Evolutionary conservation across 2,329 filamentous ascomycete species (phyloP).

Genomic region (Pseudodiploospora longispora): DNA sequence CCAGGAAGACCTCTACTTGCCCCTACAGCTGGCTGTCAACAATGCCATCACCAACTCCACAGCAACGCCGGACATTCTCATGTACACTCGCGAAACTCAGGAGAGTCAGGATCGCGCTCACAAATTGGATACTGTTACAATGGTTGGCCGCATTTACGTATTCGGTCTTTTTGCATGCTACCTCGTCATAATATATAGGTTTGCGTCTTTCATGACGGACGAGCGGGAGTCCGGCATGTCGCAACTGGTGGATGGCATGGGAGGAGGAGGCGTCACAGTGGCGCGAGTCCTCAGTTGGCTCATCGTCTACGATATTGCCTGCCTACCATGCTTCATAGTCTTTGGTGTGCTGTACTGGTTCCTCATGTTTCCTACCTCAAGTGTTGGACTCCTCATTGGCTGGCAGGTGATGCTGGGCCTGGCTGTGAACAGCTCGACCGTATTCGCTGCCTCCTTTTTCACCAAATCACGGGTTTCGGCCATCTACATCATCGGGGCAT

Average conservation of each 20-base stretch:
- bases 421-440: slow-evolving; percentile 55
- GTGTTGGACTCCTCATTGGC: slow-evolving; percentile 23
- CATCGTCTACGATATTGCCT: slow-evolving; percentile 17
- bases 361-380: slow-evolving; percentile 21
- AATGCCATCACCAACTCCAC: slow-evolving; percentile 21
- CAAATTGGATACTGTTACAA: not conserved
- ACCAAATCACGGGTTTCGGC: slow-evolving; percentile 21
- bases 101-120: slow-evolving; percentile 3
- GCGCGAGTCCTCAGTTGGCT: slow-evolving; percentile 19
- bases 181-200: slow-evolving; percentile 13
- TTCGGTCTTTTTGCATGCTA: slow-evolving; percentile 17
- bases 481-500: slow-evolving; percentile 21
- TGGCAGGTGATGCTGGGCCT: slow-evolving; percentile 41
- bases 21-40: slow-evolving; percentile 26
- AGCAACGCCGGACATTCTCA: slow-evolving; percentile 11
- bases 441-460: slow-evolving; percentile 42
- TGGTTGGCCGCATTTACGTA: slow-evolving; percentile 13
- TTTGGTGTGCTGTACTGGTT: slow-evolving; percentile 26
- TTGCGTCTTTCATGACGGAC: slow-evolving; percentile 15
- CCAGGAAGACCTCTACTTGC: slow-evolving; percentile 16
- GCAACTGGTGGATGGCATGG: slow-evolving; percentile 30
- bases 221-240: slow-evolving; percentile 25
- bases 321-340: slow-evolving; percentile 32
- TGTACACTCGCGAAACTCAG: slow-evolving; percentile 11
- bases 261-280: slow-evolving; percentile 28